A percentile compares a stretch with the other conserved stretches of the same genome.
Conservation (phyloP, 2,329 filamentous ascomycete genomes). For the Neonectria faginata region DNA sequence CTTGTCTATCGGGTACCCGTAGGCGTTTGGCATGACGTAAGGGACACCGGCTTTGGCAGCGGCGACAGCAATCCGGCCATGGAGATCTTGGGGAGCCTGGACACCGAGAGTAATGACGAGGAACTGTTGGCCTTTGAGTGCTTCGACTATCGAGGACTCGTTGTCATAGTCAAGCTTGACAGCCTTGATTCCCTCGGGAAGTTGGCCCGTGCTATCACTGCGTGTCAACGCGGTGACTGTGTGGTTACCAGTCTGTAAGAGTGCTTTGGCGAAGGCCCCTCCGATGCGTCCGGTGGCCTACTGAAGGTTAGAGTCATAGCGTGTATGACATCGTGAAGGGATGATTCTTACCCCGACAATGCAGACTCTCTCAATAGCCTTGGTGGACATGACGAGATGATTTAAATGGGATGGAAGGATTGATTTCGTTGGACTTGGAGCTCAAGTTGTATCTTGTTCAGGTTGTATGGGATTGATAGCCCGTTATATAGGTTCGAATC, state of each 20-base stretch:
- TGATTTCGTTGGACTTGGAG: neutral
- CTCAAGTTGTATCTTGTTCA: neutral
- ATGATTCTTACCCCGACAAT: slow-evolving; percentile 59
- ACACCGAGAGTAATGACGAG: slow-evolving; percentile 66
- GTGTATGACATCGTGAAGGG: neutral
- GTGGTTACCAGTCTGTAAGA: slow-evolving; percentile 62
- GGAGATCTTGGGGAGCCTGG: slow-evolving; percentile 56
- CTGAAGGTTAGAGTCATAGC: neutral
- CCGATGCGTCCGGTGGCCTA: slow-evolving; percentile 54
- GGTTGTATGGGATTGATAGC: neutral
- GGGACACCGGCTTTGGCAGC: slow-evolving; percentile 66
- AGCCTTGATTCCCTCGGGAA: slow-evolving; percentile 58
- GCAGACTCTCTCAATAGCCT: slow-evolving; percentile 55
- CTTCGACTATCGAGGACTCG: slow-evolving; percentile 57
- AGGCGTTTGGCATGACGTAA: slow-evolving; percentile 61
- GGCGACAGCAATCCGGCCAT: slow-evolving; percentile 63
- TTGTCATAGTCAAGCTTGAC: slow-evolving; percentile 59
- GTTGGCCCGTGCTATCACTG: slow-evolving; percentile 51
- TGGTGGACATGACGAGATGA: neutral
- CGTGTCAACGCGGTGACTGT: slow-evolving; percentile 64
- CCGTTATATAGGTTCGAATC: neutral
- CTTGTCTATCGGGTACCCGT: slow-evolving; percentile 56
- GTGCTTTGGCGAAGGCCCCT: slow-evolving; percentile 51
- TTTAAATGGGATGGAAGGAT: neutral
- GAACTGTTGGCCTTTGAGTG: slow-evolving; percentile 65